Evolutionary conservation across 176 grass and related monocot genomes (phyloP).

Genomic region (Rhynchospora breviuscula): DNA sequence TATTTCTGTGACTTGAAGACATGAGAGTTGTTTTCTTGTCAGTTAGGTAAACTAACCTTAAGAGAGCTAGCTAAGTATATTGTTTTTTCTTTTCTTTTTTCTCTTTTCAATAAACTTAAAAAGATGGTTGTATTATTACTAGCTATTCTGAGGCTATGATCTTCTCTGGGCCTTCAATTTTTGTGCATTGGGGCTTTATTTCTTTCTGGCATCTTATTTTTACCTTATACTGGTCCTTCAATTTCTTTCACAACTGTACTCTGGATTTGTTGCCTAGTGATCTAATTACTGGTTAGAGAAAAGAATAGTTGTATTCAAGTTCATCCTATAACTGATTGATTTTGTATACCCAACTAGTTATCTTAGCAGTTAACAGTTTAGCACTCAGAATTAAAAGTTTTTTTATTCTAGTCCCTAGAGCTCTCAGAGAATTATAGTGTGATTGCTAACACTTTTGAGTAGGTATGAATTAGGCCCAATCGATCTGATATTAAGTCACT

Average conservation of each 20-base stretch:
- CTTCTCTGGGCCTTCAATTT: neutral
- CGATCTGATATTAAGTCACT: neutral
- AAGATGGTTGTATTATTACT: slow-evolving; percentile 20
- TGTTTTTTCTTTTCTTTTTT: neutral
- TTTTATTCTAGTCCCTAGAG: too few relatives aligned
- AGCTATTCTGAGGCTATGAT: neutral
- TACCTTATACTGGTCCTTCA: neutral
- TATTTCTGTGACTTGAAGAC: neutral
- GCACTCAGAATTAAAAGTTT: too few relatives aligned
- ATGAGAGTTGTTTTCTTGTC: neutral
- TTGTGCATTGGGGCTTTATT: neutral
- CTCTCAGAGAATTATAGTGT: neutral
- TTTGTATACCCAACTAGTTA: neutral
- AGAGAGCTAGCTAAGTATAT: slow-evolving; percentile 11
- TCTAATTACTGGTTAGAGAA: neutral
- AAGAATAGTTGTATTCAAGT: neutral
- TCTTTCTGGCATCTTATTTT: neutral
- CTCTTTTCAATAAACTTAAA: neutral
- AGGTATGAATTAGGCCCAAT: neutral
- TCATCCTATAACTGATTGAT: neutral
- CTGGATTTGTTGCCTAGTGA: neutral
- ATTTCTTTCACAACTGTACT: neutral
- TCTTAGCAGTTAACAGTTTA: neutral
- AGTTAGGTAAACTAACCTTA: slow-evolving; percentile 22
- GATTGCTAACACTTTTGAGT: neutral